phyloP scores from a whole-genome alignment of 1,284 basidiomycete species.

The Microbotryum lychnidis-dioicae region DNA sequence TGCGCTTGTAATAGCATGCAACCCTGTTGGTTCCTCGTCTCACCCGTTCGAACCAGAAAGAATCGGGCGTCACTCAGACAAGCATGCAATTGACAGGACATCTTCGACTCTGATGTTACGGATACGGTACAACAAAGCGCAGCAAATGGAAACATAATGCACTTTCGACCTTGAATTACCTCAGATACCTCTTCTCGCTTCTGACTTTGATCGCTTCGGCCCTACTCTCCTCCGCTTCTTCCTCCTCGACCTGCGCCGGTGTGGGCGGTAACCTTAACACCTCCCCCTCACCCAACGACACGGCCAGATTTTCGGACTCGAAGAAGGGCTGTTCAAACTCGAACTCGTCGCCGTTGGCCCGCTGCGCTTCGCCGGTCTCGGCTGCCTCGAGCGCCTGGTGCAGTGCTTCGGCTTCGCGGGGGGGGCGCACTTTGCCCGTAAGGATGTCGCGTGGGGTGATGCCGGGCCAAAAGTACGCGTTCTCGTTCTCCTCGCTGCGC shows the following conservation, averaged over 20 bases:
- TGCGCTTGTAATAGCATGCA: too few relatives aligned
- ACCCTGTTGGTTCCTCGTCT: too few relatives aligned
- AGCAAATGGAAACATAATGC: too few relatives aligned
- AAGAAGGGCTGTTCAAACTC: conserved; percentile 24
- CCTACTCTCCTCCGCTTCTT: conserved; percentile 37
- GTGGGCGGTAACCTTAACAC: conserved; percentile 45
- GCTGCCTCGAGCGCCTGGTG: conserved; percentile 46
- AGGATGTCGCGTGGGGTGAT: conserved; percentile 43
- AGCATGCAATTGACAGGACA: not conserved
- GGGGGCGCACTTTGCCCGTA: conserved; percentile 43
- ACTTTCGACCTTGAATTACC: not conserved
- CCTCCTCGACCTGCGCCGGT: conserved; percentile 40
- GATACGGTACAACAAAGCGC: not conserved
- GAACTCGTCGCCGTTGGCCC: conserved; percentile 34
- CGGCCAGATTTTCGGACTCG: conserved; percentile 20
- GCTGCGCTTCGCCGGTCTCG: conserved; percentile 48
- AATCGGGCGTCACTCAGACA: not conserved
- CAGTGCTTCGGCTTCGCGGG: conserved; percentile 43
- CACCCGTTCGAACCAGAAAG: not conserved
- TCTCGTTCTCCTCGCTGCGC: conserved; percentile 35
- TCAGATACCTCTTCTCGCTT: conserved; percentile 10
- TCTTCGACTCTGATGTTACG: not conserved
- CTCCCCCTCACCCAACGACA: conserved; percentile 39
- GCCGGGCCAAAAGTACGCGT: conserved; percentile 40
- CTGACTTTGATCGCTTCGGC: conserved; percentile 6